Base-by-base conservation (phyloP, 2,329 filamentous ascomycete species). In the Ceratocystis variospora region DNA sequence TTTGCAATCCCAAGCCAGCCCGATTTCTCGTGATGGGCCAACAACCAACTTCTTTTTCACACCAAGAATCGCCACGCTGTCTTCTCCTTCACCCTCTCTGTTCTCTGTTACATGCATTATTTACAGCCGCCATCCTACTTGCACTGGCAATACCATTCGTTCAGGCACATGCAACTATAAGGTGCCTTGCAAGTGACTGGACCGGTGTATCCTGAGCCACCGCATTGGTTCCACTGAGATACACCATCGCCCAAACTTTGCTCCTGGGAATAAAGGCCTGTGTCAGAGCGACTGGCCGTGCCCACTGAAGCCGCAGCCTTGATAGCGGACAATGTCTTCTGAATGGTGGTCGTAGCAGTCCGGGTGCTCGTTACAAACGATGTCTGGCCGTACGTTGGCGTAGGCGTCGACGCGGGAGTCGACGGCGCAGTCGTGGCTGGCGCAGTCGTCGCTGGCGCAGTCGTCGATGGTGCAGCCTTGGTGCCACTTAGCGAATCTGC, bases 401-500 rank as follows among this genome's bases (percentile, higher is more conserved):
- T 64, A n/a, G 68, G 17, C 22, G 67, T 67, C 4, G 65, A 53
- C 7, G 62, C 66, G 15, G 67, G 65, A n/a, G 69, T 68, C 33
- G 7, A 69, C 57, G 10, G 67, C 70, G n/a, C 64, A 68, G 19
- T 12, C 44, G 46, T n/a, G n/a, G n/a, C n/a, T n/a, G n/a, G n/a
- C n/a, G n/a, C n/a, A n/a, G n/a, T n/a, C n/a, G n/a, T n/a, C n/a
- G n/a, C n/a, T n/a, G n/a, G n/a, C n/a, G n/a, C n/a, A n/a, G n/a
- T n/a, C n/a, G n/a, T n/a, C 10, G 17, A 28, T 31, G 59, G 28
- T 1, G 44, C 12, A 37, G 28, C 64, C 70, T 53, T 53, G 48
- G 48, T 12, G 5, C 25, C 25, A 8, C 68, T 71, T 66, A 80
- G 71, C 66, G 75, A 72, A 44, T 71, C 66, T 70, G 74, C 72